Percentiles rank a stretch among this genome's conserved stretches.
These are phyloP conservation scores for Candida koratica DNA, from an alignment of 805 yeast species.

Conservation along the genomic window DNA sequence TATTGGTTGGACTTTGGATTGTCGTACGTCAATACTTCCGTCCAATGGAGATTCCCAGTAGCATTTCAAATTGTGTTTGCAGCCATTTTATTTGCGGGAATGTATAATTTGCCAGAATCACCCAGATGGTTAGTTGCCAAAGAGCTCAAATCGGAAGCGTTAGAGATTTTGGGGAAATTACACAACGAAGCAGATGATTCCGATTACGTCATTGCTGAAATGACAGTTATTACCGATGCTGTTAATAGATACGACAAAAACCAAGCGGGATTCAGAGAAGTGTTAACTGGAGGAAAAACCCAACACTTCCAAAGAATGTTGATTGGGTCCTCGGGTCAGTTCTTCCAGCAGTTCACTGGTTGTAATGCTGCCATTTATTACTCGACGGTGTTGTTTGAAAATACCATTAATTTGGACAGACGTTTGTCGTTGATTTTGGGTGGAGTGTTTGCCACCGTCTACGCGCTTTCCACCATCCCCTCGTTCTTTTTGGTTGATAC, in stretches of 20 bases:
- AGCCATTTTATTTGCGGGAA: conserved; percentile 35
- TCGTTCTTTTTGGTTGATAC: conserved; percentile 42
- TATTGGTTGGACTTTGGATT: conserved; percentile 63
- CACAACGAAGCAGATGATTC: conserved; percentile 34
- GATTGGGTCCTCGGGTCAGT: conserved; percentile 72
- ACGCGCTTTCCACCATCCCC: conserved; percentile 50
- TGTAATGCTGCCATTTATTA: conserved; percentile 88
- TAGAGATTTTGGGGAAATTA: conserved; percentile 36
- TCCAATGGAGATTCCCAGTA: conserved; percentile 46
- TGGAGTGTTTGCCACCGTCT: conserved; percentile 60
- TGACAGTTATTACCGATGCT: conserved; percentile 45
- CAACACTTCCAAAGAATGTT: conserved; percentile 52
- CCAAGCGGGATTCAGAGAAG: conserved; percentile 43
- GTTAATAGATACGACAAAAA: conserved; percentile 46
- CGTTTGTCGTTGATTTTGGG: conserved; percentile 58
- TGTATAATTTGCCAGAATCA: conserved; percentile 56
- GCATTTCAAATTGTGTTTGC: conserved; percentile 64
- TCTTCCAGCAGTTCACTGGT: conserved; percentile 88
- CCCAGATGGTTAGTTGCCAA: conserved; percentile 67
- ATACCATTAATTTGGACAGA: conserved; percentile 49
- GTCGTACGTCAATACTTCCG: conserved; percentile 52
- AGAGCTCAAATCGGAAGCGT: conserved; percentile 33
- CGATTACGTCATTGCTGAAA: conserved; percentile 42
- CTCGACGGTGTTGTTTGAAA: conserved; percentile 77
- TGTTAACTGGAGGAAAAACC: conserved; percentile 50